Conservation (phyloP, 2,329 filamentous ascomycete genomes). For the Bipolaris victoriae region DNA sequence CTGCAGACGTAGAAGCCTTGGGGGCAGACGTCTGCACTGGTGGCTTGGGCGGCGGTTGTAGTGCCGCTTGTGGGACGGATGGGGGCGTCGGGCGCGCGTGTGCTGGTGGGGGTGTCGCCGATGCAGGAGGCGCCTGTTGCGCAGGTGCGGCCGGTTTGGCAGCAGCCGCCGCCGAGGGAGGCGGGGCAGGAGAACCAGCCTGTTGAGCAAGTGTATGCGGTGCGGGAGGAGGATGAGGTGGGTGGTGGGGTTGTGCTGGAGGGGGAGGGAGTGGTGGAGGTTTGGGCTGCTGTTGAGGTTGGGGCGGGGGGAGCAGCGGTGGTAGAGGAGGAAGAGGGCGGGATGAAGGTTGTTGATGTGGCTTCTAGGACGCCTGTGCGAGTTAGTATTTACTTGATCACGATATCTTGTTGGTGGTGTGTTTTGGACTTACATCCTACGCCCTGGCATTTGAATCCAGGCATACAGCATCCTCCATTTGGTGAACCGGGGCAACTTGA, state of each 20-base stretch:
- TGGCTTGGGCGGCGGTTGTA: conserved; percentile 67
- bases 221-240: conserved; percentile 14
- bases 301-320: conserved; percentile 48
- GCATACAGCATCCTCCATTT: conserved; percentile 78
- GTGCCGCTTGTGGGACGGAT: conserved; percentile 52
- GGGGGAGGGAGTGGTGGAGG: conserved; percentile 37
- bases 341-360: conserved; percentile 40
- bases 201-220: conserved; percentile 49
- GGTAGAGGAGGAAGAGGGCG: conserved; percentile 33
- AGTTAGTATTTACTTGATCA: not conserved
- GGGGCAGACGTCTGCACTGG: conserved; percentile 70
- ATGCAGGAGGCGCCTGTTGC: conserved; percentile 50
- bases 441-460: conserved; percentile 71
- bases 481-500: conserved; percentile 68
- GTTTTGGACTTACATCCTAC: conserved; percentile 67
- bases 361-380: conserved; percentile 34
- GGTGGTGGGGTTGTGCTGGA: conserved; percentile 13
- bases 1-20: conserved; percentile 91
- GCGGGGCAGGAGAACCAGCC: conserved; percentile 55
- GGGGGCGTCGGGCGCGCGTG: conserved; percentile 49
- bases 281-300: conserved; percentile 19
- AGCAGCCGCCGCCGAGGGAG: conserved; percentile 58
- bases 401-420: no score
- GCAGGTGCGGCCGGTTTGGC: conserved; percentile 54
- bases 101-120: conserved; percentile 38